phyloP scores from a whole-genome alignment of 2,329 filamentous ascomycete species.

The Fusarium sp. region DNA sequence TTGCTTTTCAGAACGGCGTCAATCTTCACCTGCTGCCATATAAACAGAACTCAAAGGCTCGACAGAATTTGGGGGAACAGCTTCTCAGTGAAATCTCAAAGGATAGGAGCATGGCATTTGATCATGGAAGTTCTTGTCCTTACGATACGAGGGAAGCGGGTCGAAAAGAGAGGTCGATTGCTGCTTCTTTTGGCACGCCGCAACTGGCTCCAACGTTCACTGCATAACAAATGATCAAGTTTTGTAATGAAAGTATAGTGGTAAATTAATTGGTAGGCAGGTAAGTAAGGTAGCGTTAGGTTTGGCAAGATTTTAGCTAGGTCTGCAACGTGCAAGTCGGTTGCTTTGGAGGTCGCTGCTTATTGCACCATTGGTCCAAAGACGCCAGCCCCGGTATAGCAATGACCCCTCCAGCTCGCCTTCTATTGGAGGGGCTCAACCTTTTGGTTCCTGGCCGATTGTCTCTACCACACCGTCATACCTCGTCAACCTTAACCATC shows the following conservation, averaged over 20 bases:
- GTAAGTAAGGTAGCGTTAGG: no score
- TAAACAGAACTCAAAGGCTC: not conserved
- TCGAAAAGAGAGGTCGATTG: no score
- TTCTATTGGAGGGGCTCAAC: conserved; percentile 44
- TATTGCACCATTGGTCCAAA: conserved; percentile 35
- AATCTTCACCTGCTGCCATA: no score
- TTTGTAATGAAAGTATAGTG: no score
- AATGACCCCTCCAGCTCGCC: conserved; percentile 43
- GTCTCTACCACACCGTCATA: conserved; percentile 44
- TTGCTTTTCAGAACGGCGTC: not conserved
- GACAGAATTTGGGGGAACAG: conserved; percentile 20
- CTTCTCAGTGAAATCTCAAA: conserved; percentile 44
- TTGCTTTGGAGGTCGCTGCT: not conserved
- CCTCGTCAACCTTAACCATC: conserved; percentile 32
- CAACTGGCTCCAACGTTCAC: no score
- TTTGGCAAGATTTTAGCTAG: not conserved
- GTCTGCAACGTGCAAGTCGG: not conserved
- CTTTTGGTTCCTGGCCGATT: conserved; percentile 30
- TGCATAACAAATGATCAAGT: no score
- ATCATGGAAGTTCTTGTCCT: no score
- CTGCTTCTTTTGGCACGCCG: no score
- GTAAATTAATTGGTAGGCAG: no score
- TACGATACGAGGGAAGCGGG: no score
- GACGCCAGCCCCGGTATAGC: conserved; percentile 47
- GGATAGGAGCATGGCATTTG: conserved; percentile 14